These are phyloP conservation scores for Parasitella parasitica DNA, from an alignment of 371 early-diverging fungal genomes.

Conservation along the genomic window DNA sequence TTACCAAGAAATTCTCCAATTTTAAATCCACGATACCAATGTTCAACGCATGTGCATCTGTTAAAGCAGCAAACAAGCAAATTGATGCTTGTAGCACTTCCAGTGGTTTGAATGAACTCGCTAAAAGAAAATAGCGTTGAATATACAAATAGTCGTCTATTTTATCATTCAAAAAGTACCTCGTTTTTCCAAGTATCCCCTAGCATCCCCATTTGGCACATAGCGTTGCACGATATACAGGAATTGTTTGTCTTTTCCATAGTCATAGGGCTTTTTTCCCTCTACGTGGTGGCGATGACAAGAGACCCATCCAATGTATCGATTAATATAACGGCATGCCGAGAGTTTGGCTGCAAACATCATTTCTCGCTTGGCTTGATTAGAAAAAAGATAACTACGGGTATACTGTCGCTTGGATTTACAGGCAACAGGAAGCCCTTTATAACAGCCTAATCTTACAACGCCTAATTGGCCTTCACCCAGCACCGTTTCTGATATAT, in stretches of 20 bases:
- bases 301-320: slow-evolving; percentile 28
- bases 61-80: slow-evolving; percentile 32
- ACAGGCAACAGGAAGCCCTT: slow-evolving; percentile 26
- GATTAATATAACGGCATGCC: slow-evolving; percentile 25
- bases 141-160: not conserved
- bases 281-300: slow-evolving; percentile 1
- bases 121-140: not conserved
- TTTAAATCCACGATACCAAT: slow-evolving; percentile 45
- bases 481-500: slow-evolving; percentile 1
- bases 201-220: slow-evolving; percentile 28
- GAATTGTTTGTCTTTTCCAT: not conserved
- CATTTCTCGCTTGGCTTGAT: slow-evolving; percentile 25
- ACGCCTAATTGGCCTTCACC: slow-evolving; percentile 34
- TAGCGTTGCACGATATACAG: slow-evolving; percentile 27
- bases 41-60: slow-evolving; percentile 27
- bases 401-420: slow-evolving; percentile 19
- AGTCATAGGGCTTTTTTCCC: not conserved
- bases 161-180: slow-evolving; percentile 1
- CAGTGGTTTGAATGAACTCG: slow-evolving; percentile 9
- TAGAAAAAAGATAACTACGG: not conserved
- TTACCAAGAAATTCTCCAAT: slow-evolving; percentile 39
- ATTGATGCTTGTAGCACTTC: slow-evolving; percentile 33
- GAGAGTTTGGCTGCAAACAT: slow-evolving; percentile 30
- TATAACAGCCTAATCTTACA: slow-evolving; percentile 22
- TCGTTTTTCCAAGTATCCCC: slow-evolving; percentile 28